Evolutionary conservation across 257 asterid genomes (phyloP).

Genomic region (Penstemon newberryi): DNA sequence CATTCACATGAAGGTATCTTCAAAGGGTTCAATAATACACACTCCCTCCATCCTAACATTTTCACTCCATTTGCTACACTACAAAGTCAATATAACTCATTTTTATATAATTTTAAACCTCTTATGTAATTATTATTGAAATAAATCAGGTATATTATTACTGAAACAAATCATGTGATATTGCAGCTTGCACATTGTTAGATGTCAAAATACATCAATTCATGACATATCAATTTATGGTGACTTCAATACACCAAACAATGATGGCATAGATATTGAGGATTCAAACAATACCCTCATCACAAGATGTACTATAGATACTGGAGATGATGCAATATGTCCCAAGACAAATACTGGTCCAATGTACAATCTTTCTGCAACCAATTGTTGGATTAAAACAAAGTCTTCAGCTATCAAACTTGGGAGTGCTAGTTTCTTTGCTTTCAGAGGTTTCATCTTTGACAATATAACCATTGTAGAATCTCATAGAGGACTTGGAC

Average conservation of each 20-base stretch:
- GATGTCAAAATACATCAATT: slow-evolving; percentile 62
- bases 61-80: no score
- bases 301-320: slow-evolving; percentile 66
- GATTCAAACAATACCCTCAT: slow-evolving; percentile 86
- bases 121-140: no score
- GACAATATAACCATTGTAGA: slow-evolving; percentile 74
- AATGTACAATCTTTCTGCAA: slow-evolving; percentile 71
- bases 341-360: slow-evolving; percentile 76
- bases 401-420: slow-evolving; percentile 92
- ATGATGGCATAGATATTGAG: slow-evolving; percentile 88
- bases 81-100: no score
- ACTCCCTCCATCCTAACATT: no score
- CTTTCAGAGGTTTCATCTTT: slow-evolving; percentile 58
- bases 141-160: no score
- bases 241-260: slow-evolving; percentile 85
- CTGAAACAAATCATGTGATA: neutral
- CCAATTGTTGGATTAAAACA: slow-evolving; percentile 74
- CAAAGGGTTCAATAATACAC: no score
- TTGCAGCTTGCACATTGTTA: slow-evolving; percentile 82
- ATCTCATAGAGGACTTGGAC: slow-evolving; percentile 85
- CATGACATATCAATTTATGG: slow-evolving; percentile 68
- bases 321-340: slow-evolving; percentile 98
- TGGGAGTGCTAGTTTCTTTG: slow-evolving; percentile 84
- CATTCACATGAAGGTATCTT: no score
- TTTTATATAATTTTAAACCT: no score